phyloP scores from a whole-genome alignment of 1,284 basidiomycete genomes.

The Ganoderma lingzhi region DNA sequence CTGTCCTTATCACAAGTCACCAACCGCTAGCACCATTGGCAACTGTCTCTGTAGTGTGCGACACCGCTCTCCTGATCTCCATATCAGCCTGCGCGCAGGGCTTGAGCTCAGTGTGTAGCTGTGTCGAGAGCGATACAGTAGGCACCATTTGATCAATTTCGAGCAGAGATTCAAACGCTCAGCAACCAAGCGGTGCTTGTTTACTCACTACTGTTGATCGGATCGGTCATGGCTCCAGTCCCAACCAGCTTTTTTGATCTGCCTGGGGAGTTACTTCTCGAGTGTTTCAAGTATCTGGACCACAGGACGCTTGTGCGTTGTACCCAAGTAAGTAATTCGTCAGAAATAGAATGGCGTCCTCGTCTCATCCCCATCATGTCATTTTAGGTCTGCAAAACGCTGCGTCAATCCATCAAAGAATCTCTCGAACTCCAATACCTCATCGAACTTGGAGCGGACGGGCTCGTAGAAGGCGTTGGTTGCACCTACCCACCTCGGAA shows the following conservation, averaged over 20 bases:
- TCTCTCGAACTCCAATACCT: slow-evolving; percentile 55
- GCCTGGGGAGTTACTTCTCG: slow-evolving; percentile 4
- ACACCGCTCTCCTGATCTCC: not conserved
- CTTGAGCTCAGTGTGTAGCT: no score
- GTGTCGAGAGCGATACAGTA: no score
- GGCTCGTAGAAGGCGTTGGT: slow-evolving; percentile 48
- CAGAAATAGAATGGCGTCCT: not conserved
- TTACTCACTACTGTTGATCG: not conserved
- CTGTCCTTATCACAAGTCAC: not conserved
- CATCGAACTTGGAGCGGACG: slow-evolving; percentile 57
- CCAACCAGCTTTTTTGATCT: not conserved
- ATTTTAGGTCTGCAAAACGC: slow-evolving; percentile 50
- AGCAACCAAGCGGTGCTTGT: not conserved
- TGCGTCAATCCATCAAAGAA: slow-evolving; percentile 45
- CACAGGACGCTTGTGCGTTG: not conserved
- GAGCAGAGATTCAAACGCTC: not conserved
- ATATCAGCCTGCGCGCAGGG: not conserved
- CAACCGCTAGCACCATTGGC: not conserved
- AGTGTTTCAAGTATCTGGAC: not conserved
- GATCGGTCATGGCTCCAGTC: not conserved
- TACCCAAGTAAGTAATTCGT: not conserved
- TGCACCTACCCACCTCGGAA: slow-evolving; percentile 42
- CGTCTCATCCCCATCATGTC: not conserved
- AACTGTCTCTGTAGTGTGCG: not conserved
- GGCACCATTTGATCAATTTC: not conserved